Evolutionary conservation across 805 yeast species (phyloP), one percentile per base, ranked within the genome.

Genomic region (Kodamaea neixiangensis): DNA sequence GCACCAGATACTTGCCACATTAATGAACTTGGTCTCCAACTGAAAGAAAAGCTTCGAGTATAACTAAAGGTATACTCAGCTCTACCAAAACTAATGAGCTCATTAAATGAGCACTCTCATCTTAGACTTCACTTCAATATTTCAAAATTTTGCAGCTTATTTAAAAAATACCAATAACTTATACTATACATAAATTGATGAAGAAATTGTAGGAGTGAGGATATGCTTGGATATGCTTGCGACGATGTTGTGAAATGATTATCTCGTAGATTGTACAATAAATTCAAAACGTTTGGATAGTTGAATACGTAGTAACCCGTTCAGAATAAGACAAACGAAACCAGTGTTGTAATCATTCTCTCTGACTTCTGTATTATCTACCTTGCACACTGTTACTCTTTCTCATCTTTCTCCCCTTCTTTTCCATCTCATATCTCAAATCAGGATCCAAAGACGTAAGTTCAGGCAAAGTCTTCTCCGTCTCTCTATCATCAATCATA

Each of bases 1-100:
- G 79, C 11, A 72, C 70, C 18, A 61, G 74, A 50, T 73, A 68
- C 15, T 67, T 82, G 45, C 84, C 83, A 4, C 67, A 69, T 39
- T 63, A 62, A 44, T 25, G 31, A 25, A 25, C 10, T 25, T 25
- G 7, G 7, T 7, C 7, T 11, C 10, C 41, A 11, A 39, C 22
- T 17, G 11, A 17, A 6, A 15, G 17, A 35, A 7, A 15, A 6
- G 39, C 7, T 15, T 35, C 7, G 39, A 35, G 7, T 13, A n/a
- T n/a, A n/a, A n/a, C n/a, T n/a, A n/a, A n/a, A n/a, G n/a, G n/a
- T n/a, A n/a, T n/a, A n/a, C n/a, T n/a, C n/a, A n/a, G n/a, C n/a
- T n/a, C n/a, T n/a, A n/a, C n/a, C n/a, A n/a, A n/a, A n/a, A n/a
- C n/a, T n/a, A n/a, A n/a, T n/a, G n/a, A n/a, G n/a, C n/a, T n/a